Base-by-base conservation (phyloP, 306 rosid species). In the Malus fusca region DNA sequence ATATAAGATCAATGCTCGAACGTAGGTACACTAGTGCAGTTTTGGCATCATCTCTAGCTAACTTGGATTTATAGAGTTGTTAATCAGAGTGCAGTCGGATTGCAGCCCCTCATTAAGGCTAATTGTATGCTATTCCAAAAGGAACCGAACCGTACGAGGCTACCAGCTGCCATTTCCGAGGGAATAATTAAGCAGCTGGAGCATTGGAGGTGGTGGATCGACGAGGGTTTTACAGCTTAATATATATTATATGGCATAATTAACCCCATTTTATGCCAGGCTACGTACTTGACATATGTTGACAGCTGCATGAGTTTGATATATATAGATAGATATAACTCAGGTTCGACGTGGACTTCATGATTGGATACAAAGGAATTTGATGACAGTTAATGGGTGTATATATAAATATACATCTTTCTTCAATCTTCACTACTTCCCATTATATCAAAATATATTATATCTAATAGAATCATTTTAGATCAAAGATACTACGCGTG, bases 401-500 rank as follows among this genome's bases (percentile, higher is more conserved):
- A 6, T 11, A 43, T 63, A 22, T 4, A 28, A 7, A 28, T 17
- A 17, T 7, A 63, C 31, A 19, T 19, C 7, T 21, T 4, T 70
- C 28, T 28, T 8, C 60, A 51, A 48, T 70, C 30, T 66, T 66
- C 60, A n/a, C 21, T 13, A 53, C 66, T 26, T 26, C 4, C 48
- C 64, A 33, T 33, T 21, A 12, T 6, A 37, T 37, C 42, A 19
- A 70, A 70, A 58, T 58, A 52, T 18, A 26, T 10, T n/a, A 58
- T 14, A 10, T 17, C 5, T 10, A 25, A 37, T 18, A 18, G 58
- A 73, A 59, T 60, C 77, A 73, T 17, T 58, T 73, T 40, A 53
- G 60, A 75, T 15, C 68, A 40, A 52, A 8, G 21, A 43, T 55
- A 28, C 55, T 71, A 33, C 78, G 84, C 78, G 81, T 76, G 78